Evolutionary conservation across 768 basidiomycete genomes (phyloP).

Genomic region (Neoboletus brunneissimus): DNA sequence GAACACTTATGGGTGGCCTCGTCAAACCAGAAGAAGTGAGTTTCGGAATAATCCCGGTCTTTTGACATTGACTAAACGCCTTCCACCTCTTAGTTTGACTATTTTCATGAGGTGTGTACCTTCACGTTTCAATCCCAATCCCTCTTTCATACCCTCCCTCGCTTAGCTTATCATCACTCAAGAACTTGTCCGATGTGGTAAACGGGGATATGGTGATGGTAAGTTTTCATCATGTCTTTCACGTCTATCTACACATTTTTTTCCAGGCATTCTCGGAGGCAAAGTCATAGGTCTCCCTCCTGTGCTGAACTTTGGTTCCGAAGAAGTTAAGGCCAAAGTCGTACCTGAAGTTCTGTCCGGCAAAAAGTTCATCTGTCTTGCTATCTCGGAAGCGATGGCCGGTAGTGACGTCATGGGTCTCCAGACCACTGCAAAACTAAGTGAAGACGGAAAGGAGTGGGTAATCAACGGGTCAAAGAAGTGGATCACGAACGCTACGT

Average conservation of each 20-base stretch:
- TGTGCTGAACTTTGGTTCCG: slow-evolving; percentile 62
- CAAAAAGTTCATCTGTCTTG: slow-evolving; percentile 70
- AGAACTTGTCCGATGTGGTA: slow-evolving; percentile 53
- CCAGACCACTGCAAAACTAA: slow-evolving; percentile 58
- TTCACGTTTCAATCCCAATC: slow-evolving; percentile 4
- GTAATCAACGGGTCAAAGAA: slow-evolving; percentile 76
- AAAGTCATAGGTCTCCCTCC: slow-evolving; percentile 70
- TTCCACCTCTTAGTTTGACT: slow-evolving; percentile 49
- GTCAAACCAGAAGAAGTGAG: slow-evolving; percentile 73
- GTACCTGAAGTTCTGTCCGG: slow-evolving; percentile 53
- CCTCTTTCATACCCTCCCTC: neutral
- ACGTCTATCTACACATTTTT: neutral
- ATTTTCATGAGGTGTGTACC: slow-evolving; percentile 67
- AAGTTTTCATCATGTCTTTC: neutral
- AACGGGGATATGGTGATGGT: slow-evolving; percentile 70
- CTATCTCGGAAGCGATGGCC: slow-evolving; percentile 75
- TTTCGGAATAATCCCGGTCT: neutral
- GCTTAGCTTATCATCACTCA: slow-evolving; percentile 58
- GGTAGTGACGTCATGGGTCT: slow-evolving; percentile 67
- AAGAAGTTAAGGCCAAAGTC: slow-evolving; percentile 47
- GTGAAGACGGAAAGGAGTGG: slow-evolving; percentile 65
- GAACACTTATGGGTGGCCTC: slow-evolving; percentile 67
- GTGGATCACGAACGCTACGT: slow-evolving; percentile 63
- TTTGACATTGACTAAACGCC: slow-evolving; percentile 1
- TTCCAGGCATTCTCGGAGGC: slow-evolving; percentile 47